Conservation (phyloP, 2,329 filamentous ascomycete species). For the Penicillium sp. region DNA sequence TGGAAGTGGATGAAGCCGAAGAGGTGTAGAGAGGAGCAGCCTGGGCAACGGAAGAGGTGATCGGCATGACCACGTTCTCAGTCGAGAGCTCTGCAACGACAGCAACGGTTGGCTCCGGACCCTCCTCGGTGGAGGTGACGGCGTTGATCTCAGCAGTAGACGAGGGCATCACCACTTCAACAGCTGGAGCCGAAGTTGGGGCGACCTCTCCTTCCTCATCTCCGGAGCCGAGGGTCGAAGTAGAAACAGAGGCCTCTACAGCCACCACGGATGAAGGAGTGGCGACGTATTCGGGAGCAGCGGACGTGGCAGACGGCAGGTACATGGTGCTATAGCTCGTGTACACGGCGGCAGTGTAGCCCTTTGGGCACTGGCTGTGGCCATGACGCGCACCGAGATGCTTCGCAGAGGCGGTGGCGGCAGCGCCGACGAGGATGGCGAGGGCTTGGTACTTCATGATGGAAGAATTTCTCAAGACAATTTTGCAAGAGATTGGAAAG, state of each 20-base stretch:
- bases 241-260: conserved; percentile 3
- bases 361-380: conserved; percentile 20
- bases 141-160: conserved; percentile 4
- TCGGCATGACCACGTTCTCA: conserved; percentile 3
- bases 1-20: neutral
- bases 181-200: neutral
- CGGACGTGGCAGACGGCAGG: conserved; percentile 11
- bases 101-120: neutral
- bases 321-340: conserved; percentile 23
- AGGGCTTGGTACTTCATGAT: conserved; percentile 26
- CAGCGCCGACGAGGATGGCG: conserved; percentile 20
- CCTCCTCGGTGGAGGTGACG: neutral
- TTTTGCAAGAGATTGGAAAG: conserved; percentile 1
- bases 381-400: conserved; percentile 13
- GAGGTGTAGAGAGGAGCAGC: neutral
- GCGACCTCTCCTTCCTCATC: conserved; percentile 2
- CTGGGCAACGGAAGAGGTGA: neutral
- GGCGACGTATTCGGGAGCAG: conserved; percentile 11
- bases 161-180: neutral
- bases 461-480: no score
- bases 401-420: conserved; percentile 22
- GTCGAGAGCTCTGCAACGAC: conserved; percentile 3
- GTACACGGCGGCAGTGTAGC: conserved; percentile 22
- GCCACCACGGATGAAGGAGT: conserved; percentile 3
- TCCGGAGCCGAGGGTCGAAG: neutral